Base-by-base conservation (phyloP, 1,284 basidiomycete species). In the Austroboletus novae-zelandiae region DNA sequence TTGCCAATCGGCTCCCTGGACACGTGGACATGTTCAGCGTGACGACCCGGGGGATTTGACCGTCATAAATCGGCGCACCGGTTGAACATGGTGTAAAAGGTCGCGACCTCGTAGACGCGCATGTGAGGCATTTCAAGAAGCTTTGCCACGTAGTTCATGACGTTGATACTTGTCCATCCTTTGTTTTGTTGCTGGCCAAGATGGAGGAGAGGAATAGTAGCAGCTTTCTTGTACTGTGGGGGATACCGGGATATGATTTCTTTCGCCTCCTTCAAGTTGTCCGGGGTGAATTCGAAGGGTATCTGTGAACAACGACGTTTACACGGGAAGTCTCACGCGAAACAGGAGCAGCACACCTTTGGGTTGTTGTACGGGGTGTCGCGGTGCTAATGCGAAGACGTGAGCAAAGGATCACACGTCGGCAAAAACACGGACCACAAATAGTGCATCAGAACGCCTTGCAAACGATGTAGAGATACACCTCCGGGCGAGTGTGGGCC, bases 11-110 rank as follows among this genome's bases (percentile, higher is more conserved):
- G 97, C 72, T 97, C 94, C 45, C 93, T 93, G 56, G 25, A 58
- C 4, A 48, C 13, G 45, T 29, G 44, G 10, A 29, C 27, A 29
- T 29, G 13, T 10, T 54, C 25, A 51, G 40, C 10, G 31, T 17
- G 39, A 45, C 36, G 18, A 46, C 39, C 14, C 27, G 18, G 36
- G 23, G 20, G n/a, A 23, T 20, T 13, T 9, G 32, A 39, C 15
- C 10, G 45, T 27, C 32, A 23, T 23, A 32, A 37, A 49, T 48
- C 41, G 15, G 51, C 78, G 62, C 53, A 89, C 89, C 92, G 83
- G 77, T 96, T 97, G 78, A 94, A 98, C 96, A 99, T 98, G 59
- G 96, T 99, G 74, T 99, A 99, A 76, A 99, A 99, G 11, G 94
- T 97, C 13, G 97, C 96, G 46, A 99, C 97, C 74, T 99, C 97